A percentile compares a stretch with the other conserved stretches of the same genome.
Evolutionary conservation across 2,329 filamentous ascomycete species (phyloP).

Genomic region (Alternaria hordeiaustralica): DNA sequence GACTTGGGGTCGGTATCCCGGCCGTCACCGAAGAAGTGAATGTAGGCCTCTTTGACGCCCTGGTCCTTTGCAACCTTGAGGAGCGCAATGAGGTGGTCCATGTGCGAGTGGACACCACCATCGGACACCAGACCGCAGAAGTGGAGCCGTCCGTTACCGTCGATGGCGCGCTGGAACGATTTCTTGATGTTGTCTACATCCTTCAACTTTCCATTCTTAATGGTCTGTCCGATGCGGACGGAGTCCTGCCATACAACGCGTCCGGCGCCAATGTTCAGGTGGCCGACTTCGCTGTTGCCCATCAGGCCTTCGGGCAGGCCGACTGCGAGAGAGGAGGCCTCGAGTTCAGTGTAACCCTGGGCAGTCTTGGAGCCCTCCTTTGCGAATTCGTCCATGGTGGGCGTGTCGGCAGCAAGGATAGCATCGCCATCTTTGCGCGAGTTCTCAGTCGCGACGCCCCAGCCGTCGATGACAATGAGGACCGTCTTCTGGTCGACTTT

Average conservation of each 20-base stretch:
- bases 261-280: constrained; percentile 97
- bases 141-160: constrained; percentile 90
- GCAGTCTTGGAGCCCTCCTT: constrained; percentile 70
- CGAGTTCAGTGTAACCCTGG: constrained; percentile 88
- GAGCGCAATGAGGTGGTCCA: constrained; percentile 87
- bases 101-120: constrained; percentile 96
- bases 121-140: constrained; percentile 91
- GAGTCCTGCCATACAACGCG: constrained; percentile 96
- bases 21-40: constrained; percentile 99
- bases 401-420: constrained; percentile 90
- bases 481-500: constrained; percentile 73
- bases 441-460: constrained; percentile 83
- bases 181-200: constrained; percentile 78
- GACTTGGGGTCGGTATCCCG: constrained; percentile 98
- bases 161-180: constrained; percentile 79
- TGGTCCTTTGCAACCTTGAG: constrained; percentile 89
- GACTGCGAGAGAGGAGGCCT: constrained; percentile 94
- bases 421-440: constrained; percentile 92
- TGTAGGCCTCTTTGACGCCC: constrained; percentile 87
- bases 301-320: constrained; percentile 96
- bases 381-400: constrained; percentile 88
- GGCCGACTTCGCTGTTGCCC: constrained; percentile 98
- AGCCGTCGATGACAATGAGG: constrained; percentile 97
- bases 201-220: constrained; percentile 83
- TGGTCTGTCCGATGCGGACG: constrained; percentile 91